These are phyloP conservation scores for Vitis riparia DNA, from an alignment of 164 flowering plant genomes.

Conservation along the genomic window DNA sequence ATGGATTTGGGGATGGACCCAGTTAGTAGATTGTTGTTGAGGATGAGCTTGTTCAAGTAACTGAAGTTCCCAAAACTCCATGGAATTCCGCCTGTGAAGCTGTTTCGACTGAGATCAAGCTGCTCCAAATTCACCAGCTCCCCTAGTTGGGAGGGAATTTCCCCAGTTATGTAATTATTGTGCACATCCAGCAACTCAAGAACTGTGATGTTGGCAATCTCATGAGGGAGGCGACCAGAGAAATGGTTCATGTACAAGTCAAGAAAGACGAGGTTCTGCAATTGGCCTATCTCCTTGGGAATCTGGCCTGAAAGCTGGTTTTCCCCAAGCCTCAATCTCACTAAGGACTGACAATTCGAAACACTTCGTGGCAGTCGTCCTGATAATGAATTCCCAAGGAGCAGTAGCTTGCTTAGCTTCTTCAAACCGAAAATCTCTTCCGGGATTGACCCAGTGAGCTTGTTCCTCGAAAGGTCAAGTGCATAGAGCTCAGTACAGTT, in stretches of 20 bases:
- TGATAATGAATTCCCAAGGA: slow-evolving; percentile 74
- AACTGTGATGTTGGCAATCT: slow-evolving; percentile 75
- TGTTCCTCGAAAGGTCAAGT: slow-evolving; percentile 85
- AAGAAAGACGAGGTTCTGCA: slow-evolving; percentile 89
- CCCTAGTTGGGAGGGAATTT: slow-evolving; percentile 71
- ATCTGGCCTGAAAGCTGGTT: slow-evolving; percentile 88
- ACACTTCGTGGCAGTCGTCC: slow-evolving; percentile 68
- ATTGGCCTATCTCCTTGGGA: slow-evolving; percentile 80
- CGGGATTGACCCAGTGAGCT: slow-evolving; percentile 82
- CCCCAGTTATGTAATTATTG: slow-evolving; percentile 77
- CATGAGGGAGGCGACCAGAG: slow-evolving; percentile 70
- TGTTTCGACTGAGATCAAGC: slow-evolving; percentile 89
- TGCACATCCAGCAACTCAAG: slow-evolving; percentile 88
- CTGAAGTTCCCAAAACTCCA: slow-evolving; percentile 79
- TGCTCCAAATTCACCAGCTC: slow-evolving; percentile 80
- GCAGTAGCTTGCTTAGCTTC: slow-evolving; percentile 89
- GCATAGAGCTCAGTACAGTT: slow-evolving; percentile 79
- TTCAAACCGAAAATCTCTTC: slow-evolving; percentile 78
- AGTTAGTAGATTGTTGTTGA: slow-evolving; percentile 74
- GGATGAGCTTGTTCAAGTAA: slow-evolving; percentile 87
- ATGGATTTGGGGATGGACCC: slow-evolving; percentile 71
- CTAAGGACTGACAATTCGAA: slow-evolving; percentile 71
- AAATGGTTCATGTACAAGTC: slow-evolving; percentile 88
- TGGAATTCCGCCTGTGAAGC: slow-evolving; percentile 81
- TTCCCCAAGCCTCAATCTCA: slow-evolving; percentile 88